phyloP scores from a whole-genome alignment of 2,329 filamentous ascomycete species.

The Aotearoamyces nothofagi region DNA sequence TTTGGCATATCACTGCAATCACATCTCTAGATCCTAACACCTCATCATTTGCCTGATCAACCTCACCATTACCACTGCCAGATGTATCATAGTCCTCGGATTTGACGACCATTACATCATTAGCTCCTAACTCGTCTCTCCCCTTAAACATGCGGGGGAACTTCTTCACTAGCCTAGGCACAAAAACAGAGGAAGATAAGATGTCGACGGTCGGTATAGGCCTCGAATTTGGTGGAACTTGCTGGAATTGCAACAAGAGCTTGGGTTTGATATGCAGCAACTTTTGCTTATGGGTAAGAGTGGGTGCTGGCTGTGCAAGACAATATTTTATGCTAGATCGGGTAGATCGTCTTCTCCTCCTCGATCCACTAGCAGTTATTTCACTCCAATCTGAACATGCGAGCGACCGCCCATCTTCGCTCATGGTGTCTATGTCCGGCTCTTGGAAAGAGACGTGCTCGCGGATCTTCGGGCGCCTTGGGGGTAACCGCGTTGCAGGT shows the following conservation, averaged over 20 bases:
- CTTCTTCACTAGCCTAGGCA: slow-evolving; percentile 40
- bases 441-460: slow-evolving; percentile 17
- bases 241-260: slow-evolving; percentile 57
- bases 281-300: slow-evolving; percentile 39
- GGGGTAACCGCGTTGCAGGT: slow-evolving; percentile 14
- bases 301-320: slow-evolving; percentile 52
- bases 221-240: slow-evolving; percentile 41
- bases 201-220: slow-evolving; percentile 58
- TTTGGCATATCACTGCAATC: slow-evolving; percentile 53
- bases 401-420: slow-evolving; percentile 17
- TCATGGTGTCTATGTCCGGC: slow-evolving; percentile 15
- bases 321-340: slow-evolving; percentile 48
- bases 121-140: slow-evolving; percentile 46
- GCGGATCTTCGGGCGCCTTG: slow-evolving; percentile 8
- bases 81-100: slow-evolving; percentile 47
- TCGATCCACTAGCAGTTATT: slow-evolving; percentile 9
- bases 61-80: slow-evolving; percentile 38
- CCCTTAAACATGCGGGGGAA: slow-evolving; percentile 49
- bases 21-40: slow-evolving; percentile 35
- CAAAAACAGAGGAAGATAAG: slow-evolving; percentile 51
- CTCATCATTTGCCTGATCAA: slow-evolving; percentile 33
- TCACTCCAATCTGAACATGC: slow-evolving; percentile 16
- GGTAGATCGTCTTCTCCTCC: slow-evolving; percentile 27
- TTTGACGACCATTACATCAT: slow-evolving; percentile 56
- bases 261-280: slow-evolving; percentile 48